Conservation (phyloP, 2,329 filamentous ascomycete genomes). For the Ascomycota sp. region DNA sequence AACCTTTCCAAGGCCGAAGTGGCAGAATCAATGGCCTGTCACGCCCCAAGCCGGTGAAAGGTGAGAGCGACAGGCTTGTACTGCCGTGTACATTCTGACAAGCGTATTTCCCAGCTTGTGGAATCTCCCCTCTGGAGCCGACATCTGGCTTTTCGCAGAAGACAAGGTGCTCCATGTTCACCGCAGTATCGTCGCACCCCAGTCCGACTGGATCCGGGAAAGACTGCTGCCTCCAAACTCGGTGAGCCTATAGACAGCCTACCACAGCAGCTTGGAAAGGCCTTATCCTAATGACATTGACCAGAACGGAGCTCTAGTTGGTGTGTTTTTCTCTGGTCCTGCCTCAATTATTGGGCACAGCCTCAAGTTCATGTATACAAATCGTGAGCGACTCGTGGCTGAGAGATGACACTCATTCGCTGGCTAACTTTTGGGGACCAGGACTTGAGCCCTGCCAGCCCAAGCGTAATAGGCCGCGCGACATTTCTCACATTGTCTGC, state of each 20-base stretch:
- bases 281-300: background rate
- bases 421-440: conserved; percentile 1
- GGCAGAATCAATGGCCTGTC: too few relatives aligned
- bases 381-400: conserved; percentile 8
- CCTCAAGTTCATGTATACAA: conserved; percentile 15
- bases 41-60: conserved; percentile 9
- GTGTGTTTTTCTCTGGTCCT: conserved; percentile 7
- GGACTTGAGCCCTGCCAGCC: conserved; percentile 11
- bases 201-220: conserved; percentile 15
- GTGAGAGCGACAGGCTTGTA: too few relatives aligned
- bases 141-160: conserved; percentile 10
- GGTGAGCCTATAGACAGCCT: conserved; percentile 7
- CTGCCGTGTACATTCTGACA: background rate
- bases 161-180: conserved; percentile 10
- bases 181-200: conserved; percentile 12
- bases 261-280: too few relatives aligned
- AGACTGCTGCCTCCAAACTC: conserved; percentile 10
- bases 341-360: conserved; percentile 10
- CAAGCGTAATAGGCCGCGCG: conserved; percentile 6
- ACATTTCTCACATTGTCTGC: conserved; percentile 11
- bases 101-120: conserved; percentile 8
- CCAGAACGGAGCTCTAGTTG: conserved; percentile 10
- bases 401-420: background rate
- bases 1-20: too few relatives aligned
- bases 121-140: conserved; percentile 12